A percentile compares a stretch with the other conserved stretches of the same genome.
phyloP scores from a whole-genome alignment of 441 rosid species.

The Erodium moschatum region DNA sequence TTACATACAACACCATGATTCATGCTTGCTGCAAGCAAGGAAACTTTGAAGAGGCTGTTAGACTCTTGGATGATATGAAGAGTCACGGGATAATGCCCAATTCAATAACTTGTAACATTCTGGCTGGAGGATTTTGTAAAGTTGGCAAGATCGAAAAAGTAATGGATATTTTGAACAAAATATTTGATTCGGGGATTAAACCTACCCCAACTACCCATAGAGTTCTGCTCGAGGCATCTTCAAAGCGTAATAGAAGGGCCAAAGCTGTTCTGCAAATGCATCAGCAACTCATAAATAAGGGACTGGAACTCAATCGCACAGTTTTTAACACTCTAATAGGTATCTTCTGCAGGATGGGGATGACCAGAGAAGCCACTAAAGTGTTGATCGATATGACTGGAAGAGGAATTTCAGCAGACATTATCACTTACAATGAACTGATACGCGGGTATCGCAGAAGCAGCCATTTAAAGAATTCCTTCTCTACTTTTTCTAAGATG shows the following conservation, averaged over 20 bases:
- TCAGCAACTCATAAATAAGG: constrained; percentile 42
- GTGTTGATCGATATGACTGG: constrained; percentile 47
- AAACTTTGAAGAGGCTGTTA: constrained; percentile 41
- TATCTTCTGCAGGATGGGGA: constrained; percentile 63
- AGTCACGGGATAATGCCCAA: constrained; percentile 44
- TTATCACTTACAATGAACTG: constrained; percentile 64
- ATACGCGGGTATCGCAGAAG: constrained; percentile 56
- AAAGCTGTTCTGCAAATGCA: constrained; percentile 48
- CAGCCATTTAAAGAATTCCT: constrained; percentile 47
- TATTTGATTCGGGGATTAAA: constrained; percentile 36
- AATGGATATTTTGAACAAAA: constrained; percentile 43
- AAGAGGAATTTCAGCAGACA: constrained; percentile 45
- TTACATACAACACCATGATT: constrained; percentile 72
- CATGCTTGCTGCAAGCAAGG: constrained; percentile 52
- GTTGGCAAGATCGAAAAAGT: constrained; percentile 48
- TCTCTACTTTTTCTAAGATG: constrained; percentile 45
- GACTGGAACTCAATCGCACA: constrained; percentile 46
- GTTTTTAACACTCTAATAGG: constrained; percentile 59
- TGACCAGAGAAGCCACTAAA: constrained; percentile 60
- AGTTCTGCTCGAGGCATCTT: constrained; percentile 44
- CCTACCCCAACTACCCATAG: constrained; percentile 47
- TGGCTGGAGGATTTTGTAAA: constrained; percentile 44
- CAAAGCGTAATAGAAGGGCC: constrained; percentile 45
- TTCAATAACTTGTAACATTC: constrained; percentile 54
- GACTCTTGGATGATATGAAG: constrained; percentile 72